phyloP scores from a whole-genome alignment of 2,329 filamentous ascomycete genomes.

The Monilinia laxa region DNA sequence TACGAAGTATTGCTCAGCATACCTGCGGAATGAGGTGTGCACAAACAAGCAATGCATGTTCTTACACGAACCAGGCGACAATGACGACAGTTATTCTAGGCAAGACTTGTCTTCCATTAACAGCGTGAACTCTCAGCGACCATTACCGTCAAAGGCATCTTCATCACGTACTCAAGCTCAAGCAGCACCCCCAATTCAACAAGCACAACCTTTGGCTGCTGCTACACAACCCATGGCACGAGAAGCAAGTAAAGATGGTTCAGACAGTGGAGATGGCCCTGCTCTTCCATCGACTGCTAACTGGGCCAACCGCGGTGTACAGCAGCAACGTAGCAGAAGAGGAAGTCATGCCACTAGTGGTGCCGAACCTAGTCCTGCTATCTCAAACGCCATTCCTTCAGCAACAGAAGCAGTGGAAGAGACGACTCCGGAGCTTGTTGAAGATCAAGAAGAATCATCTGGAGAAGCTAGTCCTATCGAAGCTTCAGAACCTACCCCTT shows the following conservation, averaged over 20 bases:
- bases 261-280: constrained; percentile 74
- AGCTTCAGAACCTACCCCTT: constrained; percentile 19
- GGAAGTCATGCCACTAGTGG: constrained; percentile 80
- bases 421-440: constrained; percentile 26
- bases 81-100: constrained; percentile 92
- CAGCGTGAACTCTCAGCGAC: constrained; percentile 75
- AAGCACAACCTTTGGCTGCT: constrained; percentile 39
- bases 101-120: constrained; percentile 96
- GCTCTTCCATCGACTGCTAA: constrained; percentile 92
- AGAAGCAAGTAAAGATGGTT: constrained; percentile 75
- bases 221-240: constrained; percentile 67
- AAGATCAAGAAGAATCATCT: constrained; percentile 22
- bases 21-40: constrained; percentile 89
- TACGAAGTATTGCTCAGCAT: constrained; percentile 98
- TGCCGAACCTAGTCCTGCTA: constrained; percentile 78
- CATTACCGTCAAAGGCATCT: constrained; percentile 53
- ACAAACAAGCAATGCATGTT: constrained; percentile 98
- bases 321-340: constrained; percentile 61
- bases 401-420: constrained; percentile 53
- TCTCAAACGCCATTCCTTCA: constrained; percentile 58
- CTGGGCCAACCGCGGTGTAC: constrained; percentile 75
- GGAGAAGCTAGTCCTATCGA: constrained; percentile 23
- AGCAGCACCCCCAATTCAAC: constrained; percentile 41
- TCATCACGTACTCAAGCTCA: constrained; percentile 53
- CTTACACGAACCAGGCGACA: constrained; percentile 95